Conservation (phyloP, 2,329 filamentous ascomycete species). For the Dactylellina drechsleri region DNA sequence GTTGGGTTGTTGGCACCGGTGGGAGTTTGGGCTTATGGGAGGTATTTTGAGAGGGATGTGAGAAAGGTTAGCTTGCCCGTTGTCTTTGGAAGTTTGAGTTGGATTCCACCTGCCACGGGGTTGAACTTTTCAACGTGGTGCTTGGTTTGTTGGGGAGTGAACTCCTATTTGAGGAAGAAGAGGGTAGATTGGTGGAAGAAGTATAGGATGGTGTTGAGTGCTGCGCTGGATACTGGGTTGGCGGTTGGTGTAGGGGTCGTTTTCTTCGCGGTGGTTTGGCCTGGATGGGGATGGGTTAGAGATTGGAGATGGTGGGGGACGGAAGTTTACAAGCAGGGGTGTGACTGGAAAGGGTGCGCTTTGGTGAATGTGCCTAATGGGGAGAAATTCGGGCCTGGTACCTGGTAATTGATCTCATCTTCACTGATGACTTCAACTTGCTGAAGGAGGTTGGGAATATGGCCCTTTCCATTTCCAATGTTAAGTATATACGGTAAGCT, state of each 20-base stretch:
- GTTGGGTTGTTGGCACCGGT: slow-evolving; percentile 79
- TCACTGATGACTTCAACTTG: too few relatives aligned
- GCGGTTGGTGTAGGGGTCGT: slow-evolving; percentile 84
- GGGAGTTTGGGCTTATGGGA: slow-evolving; percentile 76
- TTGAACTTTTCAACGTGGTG: slow-evolving; percentile 91
- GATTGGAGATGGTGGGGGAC: slow-evolving; percentile 89
- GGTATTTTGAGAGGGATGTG: slow-evolving; percentile 72
- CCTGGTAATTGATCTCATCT: slow-evolving; percentile 64
- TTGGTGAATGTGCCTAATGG: slow-evolving; percentile 73
- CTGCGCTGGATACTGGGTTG: slow-evolving; percentile 82
- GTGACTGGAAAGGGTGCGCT: slow-evolving; percentile 83
- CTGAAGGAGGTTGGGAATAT: too few relatives aligned
- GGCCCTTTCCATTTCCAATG: too few relatives aligned
- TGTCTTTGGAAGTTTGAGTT: slow-evolving; percentile 81
- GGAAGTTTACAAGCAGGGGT: slow-evolving; percentile 83
- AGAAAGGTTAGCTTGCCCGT: slow-evolving; percentile 81
- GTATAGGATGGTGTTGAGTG: slow-evolving; percentile 83
- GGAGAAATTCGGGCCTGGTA: slow-evolving; percentile 73
- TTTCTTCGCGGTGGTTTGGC: slow-evolving; percentile 87
- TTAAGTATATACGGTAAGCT: too few relatives aligned
- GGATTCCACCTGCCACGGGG: slow-evolving; percentile 87
- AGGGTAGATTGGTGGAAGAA: slow-evolving; percentile 85
- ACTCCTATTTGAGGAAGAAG: slow-evolving; percentile 76
- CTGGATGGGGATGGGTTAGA: slow-evolving; percentile 71
- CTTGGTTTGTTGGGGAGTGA: slow-evolving; percentile 85